These are phyloP conservation scores for Penicillium goetzii DNA, from an alignment of 495 filamentous ascomycete species.

Conservation along the genomic window DNA sequence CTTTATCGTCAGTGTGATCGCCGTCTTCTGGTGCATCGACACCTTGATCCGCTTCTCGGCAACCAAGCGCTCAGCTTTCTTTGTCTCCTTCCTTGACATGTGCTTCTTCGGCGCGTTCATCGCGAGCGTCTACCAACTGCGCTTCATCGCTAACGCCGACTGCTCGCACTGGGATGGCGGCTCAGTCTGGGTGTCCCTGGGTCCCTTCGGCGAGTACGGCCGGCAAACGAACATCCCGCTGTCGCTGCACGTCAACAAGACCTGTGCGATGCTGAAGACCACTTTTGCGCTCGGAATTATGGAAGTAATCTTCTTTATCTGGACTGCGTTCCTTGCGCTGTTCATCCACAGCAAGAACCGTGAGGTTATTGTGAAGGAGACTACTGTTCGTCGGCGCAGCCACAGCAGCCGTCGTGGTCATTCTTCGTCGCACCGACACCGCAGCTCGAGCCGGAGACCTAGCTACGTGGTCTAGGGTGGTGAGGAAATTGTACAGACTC, in stretches of 20 bases:
- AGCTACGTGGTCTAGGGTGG: constrained; percentile 42
- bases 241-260: constrained; percentile 64
- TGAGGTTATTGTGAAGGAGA: constrained; percentile 48
- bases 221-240: constrained; percentile 42
- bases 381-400: constrained; percentile 46
- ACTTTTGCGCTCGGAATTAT: constrained; percentile 86
- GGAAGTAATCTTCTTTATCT: constrained; percentile 79
- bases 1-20: constrained; percentile 87
- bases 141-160: constrained; percentile 66
- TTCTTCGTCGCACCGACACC: constrained; percentile 36
- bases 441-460: constrained; percentile 41
- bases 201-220: constrained; percentile 58
- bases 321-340: constrained; percentile 67
- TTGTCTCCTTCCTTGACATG: constrained; percentile 80
- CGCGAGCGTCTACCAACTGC: constrained; percentile 74
- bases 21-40: constrained; percentile 74
- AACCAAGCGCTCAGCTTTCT: constrained; percentile 67
- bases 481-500: background rate
- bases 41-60: constrained; percentile 82
- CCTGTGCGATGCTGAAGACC: constrained; percentile 87
- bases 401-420: constrained; percentile 45
- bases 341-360: constrained; percentile 52
- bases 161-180: constrained; percentile 61
- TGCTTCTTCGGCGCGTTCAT: constrained; percentile 83
- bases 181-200: constrained; percentile 59